These are phyloP conservation scores for Erythrophleum ivorense DNA, from an alignment of 331 rosid genomes.

Conservation along the genomic window DNA sequence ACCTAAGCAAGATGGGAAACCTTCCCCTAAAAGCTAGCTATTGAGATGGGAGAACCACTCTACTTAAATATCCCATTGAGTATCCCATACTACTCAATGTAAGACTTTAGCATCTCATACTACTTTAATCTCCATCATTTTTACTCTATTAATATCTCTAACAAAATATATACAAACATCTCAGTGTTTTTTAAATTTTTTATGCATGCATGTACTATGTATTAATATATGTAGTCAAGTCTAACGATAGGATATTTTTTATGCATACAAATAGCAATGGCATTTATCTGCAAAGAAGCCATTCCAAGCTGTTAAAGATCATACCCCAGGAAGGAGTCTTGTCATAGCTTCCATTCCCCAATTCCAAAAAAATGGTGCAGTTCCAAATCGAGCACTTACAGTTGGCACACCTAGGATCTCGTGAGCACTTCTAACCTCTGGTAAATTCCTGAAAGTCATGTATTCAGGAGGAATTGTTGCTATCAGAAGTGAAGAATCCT, in stretches of 20 bases:
- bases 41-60: too few species aligned
- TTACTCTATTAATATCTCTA: too few species aligned
- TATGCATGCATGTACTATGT: too few species aligned
- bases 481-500: constrained; percentile 3
- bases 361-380: constrained; percentile 91
- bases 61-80: too few species aligned
- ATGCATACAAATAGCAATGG: constrained; percentile 30
- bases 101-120: too few species aligned
- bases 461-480: constrained; percentile 34
- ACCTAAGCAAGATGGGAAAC: too few species aligned
- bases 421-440: constrained; percentile 86
- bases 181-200: too few species aligned
- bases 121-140: too few species aligned
- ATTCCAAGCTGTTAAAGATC: constrained; percentile 25
- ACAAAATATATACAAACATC: too few species aligned
- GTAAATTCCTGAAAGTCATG: constrained; percentile 75
- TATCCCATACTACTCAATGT: too few species aligned
- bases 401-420: constrained; percentile 87
- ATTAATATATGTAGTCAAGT: background rate
- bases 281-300: constrained; percentile 28
- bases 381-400: constrained; percentile 96
- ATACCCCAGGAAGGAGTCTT: constrained; percentile 68
- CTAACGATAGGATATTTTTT: constrained; percentile 14
- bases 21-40: too few species aligned
- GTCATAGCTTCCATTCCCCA: constrained; percentile 95